Base-by-base conservation (phyloP, 2,329 filamentous ascomycete species). In the Alternaria sp. region DNA sequence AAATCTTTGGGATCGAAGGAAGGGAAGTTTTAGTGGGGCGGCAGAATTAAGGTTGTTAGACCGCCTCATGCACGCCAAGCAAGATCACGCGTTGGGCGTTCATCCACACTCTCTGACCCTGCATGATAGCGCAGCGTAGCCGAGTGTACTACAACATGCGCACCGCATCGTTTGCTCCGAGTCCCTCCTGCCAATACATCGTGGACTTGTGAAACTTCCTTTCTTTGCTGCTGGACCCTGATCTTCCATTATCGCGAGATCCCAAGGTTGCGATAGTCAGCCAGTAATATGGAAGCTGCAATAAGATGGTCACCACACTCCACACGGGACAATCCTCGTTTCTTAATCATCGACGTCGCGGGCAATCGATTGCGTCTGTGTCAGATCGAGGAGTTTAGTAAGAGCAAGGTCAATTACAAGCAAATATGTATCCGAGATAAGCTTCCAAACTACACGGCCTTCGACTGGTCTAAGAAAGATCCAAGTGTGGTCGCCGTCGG, bases 401-500 rank as follows among this genome's bases (percentile, higher is more conserved):
- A 77, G 53, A 69, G 71, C 34, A 78, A 75, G 18, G 69, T 89
- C 54, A 77, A 81, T 20, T 87, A 88, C 78, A 82, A 85, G 54
- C 80, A 85, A 20, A 70, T 88, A 7, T 82, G 84, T 18, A 81
- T 83, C 2, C 83, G 85, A 57, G 83, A 83, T 66, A 85, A 85
- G 63, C 81, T 89, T 2, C 86, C 87, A 28, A 83, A 85, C 28
- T 89, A 89, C 71, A 86, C 86, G 40, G 87, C 88, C 14, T 90
- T 90, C 75, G 87, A 89, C 74, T 90, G 87, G 87, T 89, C 87
- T 7, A 85, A 85, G 55, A 81, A 80, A 36, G 82, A 89, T 66
- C 84, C 87, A 59, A 87, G 89, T 53, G 82, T 94, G 9, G 85
- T 95, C 41, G 91, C 90, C 22, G 86, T 95, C 28, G 92, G 92